Conservation (phyloP, 441 rosid species). For the Aquilaria agallochum region DNA sequence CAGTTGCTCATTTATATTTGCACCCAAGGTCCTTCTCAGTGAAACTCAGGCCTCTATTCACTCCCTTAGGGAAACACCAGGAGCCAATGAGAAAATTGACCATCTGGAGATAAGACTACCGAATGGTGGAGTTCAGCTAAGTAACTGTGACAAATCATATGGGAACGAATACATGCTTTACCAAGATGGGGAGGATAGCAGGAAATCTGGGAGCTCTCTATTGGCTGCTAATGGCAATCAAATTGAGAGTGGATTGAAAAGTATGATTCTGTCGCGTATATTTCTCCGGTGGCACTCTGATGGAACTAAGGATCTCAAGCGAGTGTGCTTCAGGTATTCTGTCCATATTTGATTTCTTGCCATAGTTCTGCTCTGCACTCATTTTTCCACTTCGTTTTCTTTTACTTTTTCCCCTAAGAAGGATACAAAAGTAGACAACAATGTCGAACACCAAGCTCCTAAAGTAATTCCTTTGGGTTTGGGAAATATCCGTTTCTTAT, state of each 20-base stretch:
- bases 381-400: too few relatives aligned
- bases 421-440: too few relatives aligned
- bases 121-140: slow-evolving; percentile 42
- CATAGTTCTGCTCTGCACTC: too few relatives aligned
- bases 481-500: too few relatives aligned
- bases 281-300: slow-evolving; percentile 80
- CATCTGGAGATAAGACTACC: slow-evolving; percentile 29
- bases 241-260: slow-evolving; percentile 96
- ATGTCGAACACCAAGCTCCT: too few relatives aligned
- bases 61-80: slow-evolving; percentile 43
- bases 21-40: slow-evolving; percentile 35
- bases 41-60: slow-evolving; percentile 36
- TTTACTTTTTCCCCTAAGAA: too few relatives aligned
- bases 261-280: slow-evolving; percentile 89
- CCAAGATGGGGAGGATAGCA: slow-evolving; percentile 51
- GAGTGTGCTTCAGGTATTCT: slow-evolving; percentile 96
- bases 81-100: slow-evolving; percentile 38
- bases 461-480: too few relatives aligned
- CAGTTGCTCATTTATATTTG: slow-evolving; percentile 39
- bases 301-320: slow-evolving; percentile 95
- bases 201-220: slow-evolving; percentile 47
- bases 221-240: slow-evolving; percentile 40
- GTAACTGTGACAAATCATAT: slow-evolving; percentile 36
- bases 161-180: slow-evolving; percentile 46
- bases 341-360: not conserved